Base-by-base conservation (phyloP, 352 stramenopile genomes). In the Pythium biforme region DNA sequence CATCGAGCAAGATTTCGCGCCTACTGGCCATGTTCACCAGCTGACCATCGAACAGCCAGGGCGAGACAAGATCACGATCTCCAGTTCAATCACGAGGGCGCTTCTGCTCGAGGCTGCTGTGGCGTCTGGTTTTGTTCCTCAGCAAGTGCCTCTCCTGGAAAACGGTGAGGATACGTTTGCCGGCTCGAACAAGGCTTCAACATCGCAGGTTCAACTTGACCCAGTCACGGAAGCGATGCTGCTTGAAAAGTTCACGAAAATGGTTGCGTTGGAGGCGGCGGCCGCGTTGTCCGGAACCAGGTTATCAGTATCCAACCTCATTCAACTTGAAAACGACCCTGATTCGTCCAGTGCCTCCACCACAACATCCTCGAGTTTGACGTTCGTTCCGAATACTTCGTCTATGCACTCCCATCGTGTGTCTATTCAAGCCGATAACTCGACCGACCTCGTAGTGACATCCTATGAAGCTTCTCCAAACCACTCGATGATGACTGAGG, bases 21-120 rank as follows among this genome's bases (percentile, higher is more conserved):
- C 45, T 8, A 77, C 78, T 10, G 78, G 88, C 48, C 81, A 90
- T 62, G 59, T 88, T 7, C 82, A 91, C 39, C 77, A 81, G 59
- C 70, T 92, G 27, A 86, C 76, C 10, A 89, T 92, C 43, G 77
- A 89, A 20, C 77, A 76, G 14, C 77, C 79, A 23, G 83, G 79
- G 33, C 70, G 87, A 47, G 77, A 88, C n/a, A 76, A 77, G 48
- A 89, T 92, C 27, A 88, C 77, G 4, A 92, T 92, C 55, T 88
- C 83, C 12, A 89, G 83, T 60, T 69, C 88, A n/a, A 86, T 92
- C 43, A 79, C 72, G 45, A 76, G 74, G 4, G 70, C 79, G 1
- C 55, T 92, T 22, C 68, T 92, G 57, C 75, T 91, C 62, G 72
- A 85, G 20, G 64, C 78, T 17, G 55, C 76, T 1, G 69, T 69